These are phyloP conservation scores for Pythium plurisporium DNA, from an alignment of 352 stramenopile species.

Conservation along the genomic window DNA sequence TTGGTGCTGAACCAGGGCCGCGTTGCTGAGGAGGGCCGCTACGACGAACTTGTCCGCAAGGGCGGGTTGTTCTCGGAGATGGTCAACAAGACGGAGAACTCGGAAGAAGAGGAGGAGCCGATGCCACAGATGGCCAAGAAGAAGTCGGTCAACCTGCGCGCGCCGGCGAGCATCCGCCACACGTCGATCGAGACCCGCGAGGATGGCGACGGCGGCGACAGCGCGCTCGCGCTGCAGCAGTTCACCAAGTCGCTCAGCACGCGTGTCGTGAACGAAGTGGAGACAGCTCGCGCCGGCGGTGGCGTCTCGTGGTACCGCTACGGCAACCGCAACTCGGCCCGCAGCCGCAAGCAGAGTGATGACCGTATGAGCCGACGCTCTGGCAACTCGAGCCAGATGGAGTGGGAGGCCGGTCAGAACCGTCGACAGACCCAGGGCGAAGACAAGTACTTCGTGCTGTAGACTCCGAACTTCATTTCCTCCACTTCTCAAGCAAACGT, in stretches of 20 bases:
- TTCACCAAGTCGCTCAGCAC: constrained; percentile 81
- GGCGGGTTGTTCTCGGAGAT: constrained; percentile 83
- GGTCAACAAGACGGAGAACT: constrained; percentile 67
- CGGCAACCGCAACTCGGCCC: constrained; percentile 60
- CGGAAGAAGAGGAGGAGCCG: constrained; percentile 41
- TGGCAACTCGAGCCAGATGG: constrained; percentile 57
- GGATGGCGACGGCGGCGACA: constrained; percentile 23
- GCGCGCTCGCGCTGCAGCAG: constrained; percentile 70
- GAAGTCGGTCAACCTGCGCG: constrained; percentile 12
- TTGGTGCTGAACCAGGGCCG: constrained; percentile 71
- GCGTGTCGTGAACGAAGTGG: constrained; percentile 60
- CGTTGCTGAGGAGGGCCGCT: constrained; percentile 74
- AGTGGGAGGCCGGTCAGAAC: constrained; percentile 29
- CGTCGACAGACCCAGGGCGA: constrained; percentile 36
- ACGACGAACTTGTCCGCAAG: constrained; percentile 64
- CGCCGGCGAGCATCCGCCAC: constrained; percentile 5
- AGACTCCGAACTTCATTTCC: constrained; percentile 19
- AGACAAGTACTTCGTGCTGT: constrained; percentile 85
- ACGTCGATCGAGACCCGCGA: constrained; percentile 13
- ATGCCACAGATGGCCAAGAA: constrained; percentile 18
- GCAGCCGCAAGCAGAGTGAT: constrained; percentile 56
- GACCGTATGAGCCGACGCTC: constrained; percentile 54
- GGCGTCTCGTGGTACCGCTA: constrained; percentile 76
- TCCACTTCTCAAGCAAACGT: background rate
- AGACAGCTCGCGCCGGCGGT: constrained; percentile 32